Evolutionary conservation across 768 basidiomycete species (phyloP).

Genomic region (Psilocybe sp.): DNA sequence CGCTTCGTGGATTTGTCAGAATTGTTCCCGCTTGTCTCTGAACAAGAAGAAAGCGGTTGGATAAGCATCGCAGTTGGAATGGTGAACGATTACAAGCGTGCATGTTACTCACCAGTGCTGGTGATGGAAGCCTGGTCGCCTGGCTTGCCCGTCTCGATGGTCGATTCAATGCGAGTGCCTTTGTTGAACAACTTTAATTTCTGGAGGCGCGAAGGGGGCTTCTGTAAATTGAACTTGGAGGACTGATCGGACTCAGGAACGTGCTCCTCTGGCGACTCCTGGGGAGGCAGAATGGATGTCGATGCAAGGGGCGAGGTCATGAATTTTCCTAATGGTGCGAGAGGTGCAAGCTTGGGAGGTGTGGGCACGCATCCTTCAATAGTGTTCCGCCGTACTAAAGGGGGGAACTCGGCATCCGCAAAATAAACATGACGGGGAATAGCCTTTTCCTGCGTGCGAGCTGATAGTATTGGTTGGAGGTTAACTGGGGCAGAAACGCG

Average conservation of each 20-base stretch:
- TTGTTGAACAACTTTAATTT: constrained; percentile 23
- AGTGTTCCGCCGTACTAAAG: constrained; percentile 19
- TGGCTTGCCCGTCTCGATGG: constrained; percentile 12
- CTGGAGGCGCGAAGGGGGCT: constrained; percentile 17
- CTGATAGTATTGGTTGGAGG: constrained; percentile 19
- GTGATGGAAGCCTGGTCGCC: constrained; percentile 18
- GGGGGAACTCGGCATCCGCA: constrained; percentile 17
- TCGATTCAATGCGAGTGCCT: constrained; percentile 10
- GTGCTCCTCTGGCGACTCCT: constrained; percentile 10
- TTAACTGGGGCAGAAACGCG: constrained; percentile 20
- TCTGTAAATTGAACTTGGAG: constrained; percentile 19
- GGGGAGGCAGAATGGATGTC: constrained; percentile 6
- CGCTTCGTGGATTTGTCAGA: constrained; percentile 18
- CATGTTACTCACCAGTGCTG: constrained; percentile 17
- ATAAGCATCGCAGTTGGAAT: constrained; percentile 3
- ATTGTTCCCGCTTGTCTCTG: constrained; percentile 10
- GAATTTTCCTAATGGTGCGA: background rate
- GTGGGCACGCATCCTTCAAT: background rate
- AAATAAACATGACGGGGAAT: constrained; percentile 29
- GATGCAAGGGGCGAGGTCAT: constrained; percentile 15
- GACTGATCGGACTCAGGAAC: constrained; percentile 21
- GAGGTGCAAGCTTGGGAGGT: too few species aligned
- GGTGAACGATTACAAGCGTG: background rate
- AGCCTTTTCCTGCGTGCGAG: constrained; percentile 11
- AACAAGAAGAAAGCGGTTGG: background rate